Percentiles rank a stretch among this genome's conserved stretches.
Conservation (phyloP, 2,329 filamentous ascomycete genomes). For the Drechslerella coelobrocha region DNA sequence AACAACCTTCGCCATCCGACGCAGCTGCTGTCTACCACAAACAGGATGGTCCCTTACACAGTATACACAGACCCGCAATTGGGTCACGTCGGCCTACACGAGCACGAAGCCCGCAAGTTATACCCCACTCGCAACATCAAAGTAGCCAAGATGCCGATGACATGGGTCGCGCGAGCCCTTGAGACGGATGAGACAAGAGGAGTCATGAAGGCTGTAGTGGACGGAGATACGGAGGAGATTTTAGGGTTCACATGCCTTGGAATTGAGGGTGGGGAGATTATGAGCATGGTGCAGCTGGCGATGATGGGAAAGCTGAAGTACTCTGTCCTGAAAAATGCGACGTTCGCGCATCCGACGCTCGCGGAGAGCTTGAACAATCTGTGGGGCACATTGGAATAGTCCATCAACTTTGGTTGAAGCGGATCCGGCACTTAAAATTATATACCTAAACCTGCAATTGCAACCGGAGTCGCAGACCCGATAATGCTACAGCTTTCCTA, state of each 20-base stretch:
- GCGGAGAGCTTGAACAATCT: constrained; percentile 65
- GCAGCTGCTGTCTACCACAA: constrained; percentile 54
- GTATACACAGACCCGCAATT: constrained; percentile 66
- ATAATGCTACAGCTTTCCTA: too few species aligned
- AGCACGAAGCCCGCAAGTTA: constrained; percentile 57
- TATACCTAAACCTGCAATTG: too few species aligned
- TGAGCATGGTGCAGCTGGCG: constrained; percentile 64
- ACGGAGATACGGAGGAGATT: constrained; percentile 62
- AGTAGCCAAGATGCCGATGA: constrained; percentile 64
- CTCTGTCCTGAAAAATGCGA: constrained; percentile 61
- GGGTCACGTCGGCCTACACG: constrained; percentile 63
- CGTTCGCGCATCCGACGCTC: constrained; percentile 64
- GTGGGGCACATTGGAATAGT: constrained; percentile 60
- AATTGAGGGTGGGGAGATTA: constrained; percentile 64
- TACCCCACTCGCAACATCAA: constrained; percentile 58
- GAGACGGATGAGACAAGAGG: constrained; percentile 64
- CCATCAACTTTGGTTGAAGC: not conserved
- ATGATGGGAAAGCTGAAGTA: constrained; percentile 63
- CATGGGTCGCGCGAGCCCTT: constrained; percentile 62
- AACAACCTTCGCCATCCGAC: constrained; percentile 59
- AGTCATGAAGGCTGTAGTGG: constrained; percentile 64
- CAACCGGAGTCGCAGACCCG: too few species aligned
- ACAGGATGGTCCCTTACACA: constrained; percentile 61
- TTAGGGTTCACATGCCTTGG: constrained; percentile 64
- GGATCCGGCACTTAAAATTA: too few species aligned